Evolutionary conservation across 2,329 filamentous ascomycete species (phyloP).

Genomic region (Colletotrichum lini): DNA sequence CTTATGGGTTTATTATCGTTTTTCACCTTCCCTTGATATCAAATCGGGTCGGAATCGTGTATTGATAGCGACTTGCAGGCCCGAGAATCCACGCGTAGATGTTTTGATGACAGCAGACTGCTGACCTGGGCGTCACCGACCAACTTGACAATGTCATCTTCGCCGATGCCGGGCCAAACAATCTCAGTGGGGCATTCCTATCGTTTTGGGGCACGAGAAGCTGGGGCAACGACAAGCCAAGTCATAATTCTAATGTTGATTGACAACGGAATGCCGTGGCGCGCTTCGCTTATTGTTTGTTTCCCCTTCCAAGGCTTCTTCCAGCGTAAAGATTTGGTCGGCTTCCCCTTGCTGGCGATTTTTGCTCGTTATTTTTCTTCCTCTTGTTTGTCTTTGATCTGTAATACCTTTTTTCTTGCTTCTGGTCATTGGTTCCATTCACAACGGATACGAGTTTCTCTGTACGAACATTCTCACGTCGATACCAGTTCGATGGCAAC

Average conservation of each 20-base stretch:
- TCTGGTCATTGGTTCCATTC: too few relatives aligned
- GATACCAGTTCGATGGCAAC: not conserved
- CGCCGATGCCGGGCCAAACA: slow-evolving; percentile 36
- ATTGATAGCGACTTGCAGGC: not conserved
- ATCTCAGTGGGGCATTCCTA: slow-evolving; percentile 21
- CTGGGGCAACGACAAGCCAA: slow-evolving; percentile 15
- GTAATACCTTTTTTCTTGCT: too few relatives aligned
- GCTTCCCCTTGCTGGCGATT: not conserved
- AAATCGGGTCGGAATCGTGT: not conserved
- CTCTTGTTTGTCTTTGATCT: not conserved
- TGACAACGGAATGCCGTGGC: slow-evolving; percentile 8
- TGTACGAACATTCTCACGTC: not conserved
- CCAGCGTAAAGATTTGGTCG: not conserved
- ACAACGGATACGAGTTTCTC: not conserved
- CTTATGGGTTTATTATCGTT: not conserved
- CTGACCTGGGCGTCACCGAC: slow-evolving; percentile 32
- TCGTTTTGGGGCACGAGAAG: slow-evolving; percentile 8
- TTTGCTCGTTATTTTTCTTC: not conserved
- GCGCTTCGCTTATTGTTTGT: not conserved
- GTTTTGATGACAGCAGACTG: not conserved
- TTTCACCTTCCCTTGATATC: not conserved
- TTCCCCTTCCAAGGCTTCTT: not conserved
- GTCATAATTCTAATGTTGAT: not conserved
- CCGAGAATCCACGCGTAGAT: not conserved
- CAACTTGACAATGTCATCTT: slow-evolving; percentile 30